These are phyloP conservation scores for Lineolata rhizophorae DNA, from an alignment of 495 filamentous ascomycete genomes.

Conservation along the genomic window DNA sequence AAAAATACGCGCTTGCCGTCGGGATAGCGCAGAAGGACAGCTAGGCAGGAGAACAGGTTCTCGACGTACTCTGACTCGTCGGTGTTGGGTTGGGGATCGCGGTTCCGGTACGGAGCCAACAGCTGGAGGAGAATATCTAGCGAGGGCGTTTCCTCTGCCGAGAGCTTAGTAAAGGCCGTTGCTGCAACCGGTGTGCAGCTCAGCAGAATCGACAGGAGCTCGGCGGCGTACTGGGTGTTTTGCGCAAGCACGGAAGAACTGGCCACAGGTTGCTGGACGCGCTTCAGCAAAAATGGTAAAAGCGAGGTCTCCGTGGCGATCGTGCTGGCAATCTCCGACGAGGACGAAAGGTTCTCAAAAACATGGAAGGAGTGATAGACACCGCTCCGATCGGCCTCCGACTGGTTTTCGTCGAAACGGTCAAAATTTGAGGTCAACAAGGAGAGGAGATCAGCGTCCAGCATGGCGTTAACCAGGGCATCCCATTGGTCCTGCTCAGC, in stretches of 20 bases:
- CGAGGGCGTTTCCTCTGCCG: background rate
- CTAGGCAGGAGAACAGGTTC: conserved; percentile 70
- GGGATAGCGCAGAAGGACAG: conserved; percentile 54
- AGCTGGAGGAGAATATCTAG: conserved; percentile 66
- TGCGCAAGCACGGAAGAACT: conserved; percentile 33
- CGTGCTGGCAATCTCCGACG: conserved; percentile 37
- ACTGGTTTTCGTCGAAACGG: conserved; percentile 50
- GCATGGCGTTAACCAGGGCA: conserved; percentile 52
- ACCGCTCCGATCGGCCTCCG: conserved; percentile 59
- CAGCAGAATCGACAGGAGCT: conserved; percentile 70
- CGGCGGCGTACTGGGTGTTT: conserved; percentile 91
- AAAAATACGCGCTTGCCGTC: conserved; percentile 64
- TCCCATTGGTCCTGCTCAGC: conserved; percentile 73
- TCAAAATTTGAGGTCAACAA: conserved; percentile 65
- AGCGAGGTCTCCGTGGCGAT: conserved; percentile 43
- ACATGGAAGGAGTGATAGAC: conserved; percentile 73
- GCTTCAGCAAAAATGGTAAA: conserved; percentile 52
- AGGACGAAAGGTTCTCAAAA: conserved; percentile 68
- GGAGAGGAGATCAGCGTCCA: conserved; percentile 63
- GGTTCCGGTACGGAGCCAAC: conserved; percentile 69
- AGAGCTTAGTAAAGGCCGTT: conserved; percentile 26
- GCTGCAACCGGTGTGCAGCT: conserved; percentile 41
- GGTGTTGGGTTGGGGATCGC: conserved; percentile 66
- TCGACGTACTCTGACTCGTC: conserved; percentile 90
- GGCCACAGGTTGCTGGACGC: conserved; percentile 39